Conservation (phyloP, 345 rosid species). For the Salix brachista region DNA sequence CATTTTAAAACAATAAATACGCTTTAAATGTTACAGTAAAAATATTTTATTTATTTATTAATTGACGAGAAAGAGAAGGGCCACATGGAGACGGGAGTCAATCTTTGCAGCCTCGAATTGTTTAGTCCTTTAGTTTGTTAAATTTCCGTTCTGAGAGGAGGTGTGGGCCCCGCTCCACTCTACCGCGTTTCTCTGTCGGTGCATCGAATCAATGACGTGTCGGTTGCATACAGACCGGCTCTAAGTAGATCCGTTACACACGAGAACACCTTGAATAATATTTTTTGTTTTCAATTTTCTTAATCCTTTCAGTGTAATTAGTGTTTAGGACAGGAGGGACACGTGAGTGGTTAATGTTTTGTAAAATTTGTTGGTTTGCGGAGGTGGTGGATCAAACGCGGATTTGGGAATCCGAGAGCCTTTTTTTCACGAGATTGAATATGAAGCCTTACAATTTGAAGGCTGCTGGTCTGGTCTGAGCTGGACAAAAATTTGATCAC, state of each 20-base stretch:
- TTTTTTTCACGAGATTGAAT: slow-evolving; percentile 4
- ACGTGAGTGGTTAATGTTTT: not conserved
- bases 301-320: not conserved
- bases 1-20: no score
- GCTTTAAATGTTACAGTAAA: no score
- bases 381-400: slow-evolving; percentile 10
- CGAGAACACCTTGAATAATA: not conserved
- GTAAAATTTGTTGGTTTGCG: not conserved
- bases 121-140: not conserved
- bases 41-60: not conserved
- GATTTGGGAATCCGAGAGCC: not conserved
- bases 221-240: not conserved
- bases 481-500: not conserved
- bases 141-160: no score
- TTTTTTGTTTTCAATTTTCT: not conserved
- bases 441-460: not conserved
- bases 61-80: no score
- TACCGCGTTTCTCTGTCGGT: slow-evolving; percentile 33
- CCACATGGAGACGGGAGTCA: not conserved
- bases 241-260: not conserved
- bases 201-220: slow-evolving; percentile 4
- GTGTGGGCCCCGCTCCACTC: slow-evolving; percentile 7
- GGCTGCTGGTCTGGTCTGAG: not conserved
- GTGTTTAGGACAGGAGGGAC: no score
- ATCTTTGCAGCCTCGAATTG: not conserved